Base-by-base conservation (phyloP, 176 grass and related monocot genomes). In the Metroxylon sagu region DNA sequence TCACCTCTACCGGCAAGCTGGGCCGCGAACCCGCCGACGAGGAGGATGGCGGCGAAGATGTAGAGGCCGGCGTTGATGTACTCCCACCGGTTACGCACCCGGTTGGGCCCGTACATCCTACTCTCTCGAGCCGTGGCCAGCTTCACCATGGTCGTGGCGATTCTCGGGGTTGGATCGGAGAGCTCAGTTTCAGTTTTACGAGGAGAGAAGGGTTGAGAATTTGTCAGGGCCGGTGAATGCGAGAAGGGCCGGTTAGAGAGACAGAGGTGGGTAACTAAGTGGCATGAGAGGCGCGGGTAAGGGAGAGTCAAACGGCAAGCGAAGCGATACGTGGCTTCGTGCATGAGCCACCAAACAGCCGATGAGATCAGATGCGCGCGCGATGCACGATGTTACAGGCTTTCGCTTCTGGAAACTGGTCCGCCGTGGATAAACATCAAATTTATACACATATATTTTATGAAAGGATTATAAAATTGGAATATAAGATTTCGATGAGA, bases 91-190 rank as follows among this genome's bases (percentile, higher is more conserved):
- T 78, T 66, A 53, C 66, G 68, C 49, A 75, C 50, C n/a, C 53
- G 57, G 64, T 60, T 67, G 10, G 86, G 80, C 0, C 87, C 83
- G 60, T 91, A 97, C 31, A 82, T 54, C 14, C 87, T 69, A 77
- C 74, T 83, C 59, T 97, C 92, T 63, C 92, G 70, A 16, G 92
- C 87, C 18, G 92, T 82, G 25, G 75, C 84, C 0, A 97, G 78
- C 81, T 97, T 97, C 73, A 83, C 92, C 92, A 91, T 88, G 71
- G 51, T 51, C 16, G 19, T 2, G 19, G 35, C 27, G 35, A 10
- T 8, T 39, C 8, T 3, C 35, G 12, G 35, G 8, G 5, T 43
- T 12, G 8, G 35, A 14, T 10, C 10, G 8, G 35, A 43, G 6
- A 35, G 31, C 8, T 35, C 6, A 7, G 31, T 35, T 35, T 35